Percentiles rank a stretch among this genome's conserved stretches.
These are phyloP conservation scores for Beauveria caledonica DNA, from an alignment of 2,329 filamentous ascomycete genomes.

Conservation along the genomic window DNA sequence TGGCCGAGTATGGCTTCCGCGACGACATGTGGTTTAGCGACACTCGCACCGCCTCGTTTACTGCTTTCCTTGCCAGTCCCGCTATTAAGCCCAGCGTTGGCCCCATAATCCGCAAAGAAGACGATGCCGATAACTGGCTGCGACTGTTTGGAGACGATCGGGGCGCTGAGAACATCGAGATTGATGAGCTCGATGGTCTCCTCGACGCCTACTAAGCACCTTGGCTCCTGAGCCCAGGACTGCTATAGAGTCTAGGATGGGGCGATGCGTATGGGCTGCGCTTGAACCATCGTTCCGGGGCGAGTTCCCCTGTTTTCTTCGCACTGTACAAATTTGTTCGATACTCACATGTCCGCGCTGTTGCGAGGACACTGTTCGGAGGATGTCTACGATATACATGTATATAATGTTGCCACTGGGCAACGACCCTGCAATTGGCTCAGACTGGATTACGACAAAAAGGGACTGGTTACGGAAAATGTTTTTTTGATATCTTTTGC, in stretches of 20 bases:
- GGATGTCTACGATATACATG: constrained; percentile 23
- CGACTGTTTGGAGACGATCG: constrained; percentile 49
- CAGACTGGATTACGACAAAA: constrained; percentile 11
- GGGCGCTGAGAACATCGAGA: constrained; percentile 80
- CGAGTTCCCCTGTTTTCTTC: background rate
- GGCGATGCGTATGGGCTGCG: constrained; percentile 16
- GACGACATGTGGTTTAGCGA: constrained; percentile 50
- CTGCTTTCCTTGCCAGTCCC: constrained; percentile 45
- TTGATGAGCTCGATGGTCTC: constrained; percentile 87
- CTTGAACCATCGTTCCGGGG: constrained; percentile 1
- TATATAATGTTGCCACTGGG: constrained; percentile 19
- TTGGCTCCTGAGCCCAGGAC: constrained; percentile 12
- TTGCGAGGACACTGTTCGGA: constrained; percentile 13
- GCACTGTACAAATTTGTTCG: constrained; percentile 9
- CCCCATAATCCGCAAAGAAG: constrained; percentile 27
- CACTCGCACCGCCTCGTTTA: constrained; percentile 26
- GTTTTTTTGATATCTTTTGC: constrained; percentile 2
- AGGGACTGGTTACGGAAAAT: constrained; percentile 3
- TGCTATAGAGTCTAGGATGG: constrained; percentile 11
- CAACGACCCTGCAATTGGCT: constrained; percentile 4
- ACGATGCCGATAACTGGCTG: constrained; percentile 32
- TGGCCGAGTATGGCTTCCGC: constrained; percentile 28
- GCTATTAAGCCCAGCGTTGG: constrained; percentile 35
- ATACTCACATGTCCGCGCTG: background rate
- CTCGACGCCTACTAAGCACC: constrained; percentile 60